Evolutionary conservation across 495 filamentous ascomycete species (phyloP).

Genomic region (Penicillium paradoxum): DNA sequence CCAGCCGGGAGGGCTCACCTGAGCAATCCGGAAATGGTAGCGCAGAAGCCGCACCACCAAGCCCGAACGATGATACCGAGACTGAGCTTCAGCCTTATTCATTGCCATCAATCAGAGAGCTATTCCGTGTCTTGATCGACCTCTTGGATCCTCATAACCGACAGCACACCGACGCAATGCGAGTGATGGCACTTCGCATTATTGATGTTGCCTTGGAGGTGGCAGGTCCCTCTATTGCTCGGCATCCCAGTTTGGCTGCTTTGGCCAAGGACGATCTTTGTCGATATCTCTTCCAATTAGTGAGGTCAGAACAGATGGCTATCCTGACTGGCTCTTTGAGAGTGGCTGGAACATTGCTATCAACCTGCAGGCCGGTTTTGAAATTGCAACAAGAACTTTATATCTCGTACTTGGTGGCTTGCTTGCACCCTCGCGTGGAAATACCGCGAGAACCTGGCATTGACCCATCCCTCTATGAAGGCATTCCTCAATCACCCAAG

Average conservation of each 20-base stretch:
- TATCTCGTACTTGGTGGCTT: conserved; percentile 88
- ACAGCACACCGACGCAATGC: conserved; percentile 88
- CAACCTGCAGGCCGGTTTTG: conserved; percentile 85
- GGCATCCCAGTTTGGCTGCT: conserved; percentile 81
- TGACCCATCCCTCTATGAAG: conserved; percentile 85
- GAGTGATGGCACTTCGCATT: conserved; percentile 94
- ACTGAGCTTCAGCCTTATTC: conserved; percentile 79
- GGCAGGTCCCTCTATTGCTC: conserved; percentile 90
- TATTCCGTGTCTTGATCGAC: conserved; percentile 93
- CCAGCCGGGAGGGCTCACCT: conserved; percentile 30
- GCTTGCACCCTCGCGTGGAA: conserved; percentile 84
- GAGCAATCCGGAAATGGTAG: conserved; percentile 39
- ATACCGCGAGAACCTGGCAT: conserved; percentile 89
- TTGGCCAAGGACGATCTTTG: conserved; percentile 93
- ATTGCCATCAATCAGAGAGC: conserved; percentile 84
- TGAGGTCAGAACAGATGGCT: conserved; percentile 90
- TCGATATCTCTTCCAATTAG: conserved; percentile 91
- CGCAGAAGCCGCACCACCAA: conserved; percentile 43
- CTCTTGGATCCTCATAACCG: conserved; percentile 89
- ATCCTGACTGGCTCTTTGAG: conserved; percentile 88
- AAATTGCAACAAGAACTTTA: conserved; percentile 98
- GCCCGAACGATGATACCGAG: conserved; percentile 31
- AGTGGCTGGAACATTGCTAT: conserved; percentile 83
- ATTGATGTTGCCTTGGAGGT: conserved; percentile 97
- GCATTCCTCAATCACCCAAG: conserved; percentile 86